phyloP scores from a whole-genome alignment of 345 rosid genomes.

The Odontarrhena argentea region DNA sequence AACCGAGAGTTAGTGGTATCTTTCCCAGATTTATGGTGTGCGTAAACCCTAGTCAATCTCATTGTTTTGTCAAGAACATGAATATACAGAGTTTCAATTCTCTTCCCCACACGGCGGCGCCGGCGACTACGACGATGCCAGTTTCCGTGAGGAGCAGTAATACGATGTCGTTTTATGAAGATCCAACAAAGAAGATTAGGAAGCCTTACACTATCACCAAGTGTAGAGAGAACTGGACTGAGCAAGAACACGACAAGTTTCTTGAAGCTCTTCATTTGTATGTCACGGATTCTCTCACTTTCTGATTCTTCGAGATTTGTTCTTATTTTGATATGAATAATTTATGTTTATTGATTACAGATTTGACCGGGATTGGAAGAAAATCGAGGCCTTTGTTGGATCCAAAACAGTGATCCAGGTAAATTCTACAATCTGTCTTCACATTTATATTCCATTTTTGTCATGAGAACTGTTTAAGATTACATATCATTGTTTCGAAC shows the following conservation, averaged over 20 bases:
- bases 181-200: conserved; percentile 68
- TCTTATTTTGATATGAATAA: neutral
- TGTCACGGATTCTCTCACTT: conserved; percentile 21
- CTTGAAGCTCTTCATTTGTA: conserved; percentile 89
- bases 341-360: conserved; percentile 38
- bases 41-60: conserved; percentile 53
- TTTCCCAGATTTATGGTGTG: conserved; percentile 50
- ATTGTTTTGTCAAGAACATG: conserved; percentile 55
- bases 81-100: conserved; percentile 48
- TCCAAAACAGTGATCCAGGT: conserved; percentile 94
- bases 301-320: neutral
- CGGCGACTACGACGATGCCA: neutral
- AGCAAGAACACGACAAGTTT: conserved; percentile 90
- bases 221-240: conserved; percentile 96
- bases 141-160: conserved; percentile 12
- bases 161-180: conserved; percentile 50
- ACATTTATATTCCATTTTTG: neutral
- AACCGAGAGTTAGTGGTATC: neutral
- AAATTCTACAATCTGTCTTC: conserved; percentile 13
- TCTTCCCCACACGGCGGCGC: conserved; percentile 34
- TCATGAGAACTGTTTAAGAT: neutral
- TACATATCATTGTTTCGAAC: neutral
- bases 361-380: conserved; percentile 95
- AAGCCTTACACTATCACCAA: conserved; percentile 90
- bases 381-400: conserved; percentile 88